phyloP scores from a whole-genome alignment of 176 grass and related monocot genomes.

The Avena atlantica region DNA sequence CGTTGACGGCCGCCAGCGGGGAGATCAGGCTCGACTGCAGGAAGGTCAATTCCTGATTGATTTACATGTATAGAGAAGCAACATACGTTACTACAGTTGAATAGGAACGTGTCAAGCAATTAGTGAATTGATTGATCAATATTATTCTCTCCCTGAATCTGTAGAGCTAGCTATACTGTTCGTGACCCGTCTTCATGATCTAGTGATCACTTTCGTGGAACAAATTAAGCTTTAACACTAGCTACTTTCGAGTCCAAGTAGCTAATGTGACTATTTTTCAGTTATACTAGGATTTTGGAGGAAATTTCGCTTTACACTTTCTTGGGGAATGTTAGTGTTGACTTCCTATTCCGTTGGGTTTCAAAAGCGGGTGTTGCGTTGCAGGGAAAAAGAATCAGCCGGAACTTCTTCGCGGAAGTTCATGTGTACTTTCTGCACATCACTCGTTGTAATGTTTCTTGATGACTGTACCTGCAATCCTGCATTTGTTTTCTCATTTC shows the following conservation, averaged over 20 bases:
- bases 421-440: background rate
- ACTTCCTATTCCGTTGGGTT: too few species aligned
- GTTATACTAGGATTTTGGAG: background rate
- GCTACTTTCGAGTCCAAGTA: background rate
- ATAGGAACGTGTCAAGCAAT: background rate
- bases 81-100: background rate
- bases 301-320: background rate
- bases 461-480: background rate
- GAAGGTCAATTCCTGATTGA: conserved; percentile 53
- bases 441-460: background rate
- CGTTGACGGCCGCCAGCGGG: conserved; percentile 56
- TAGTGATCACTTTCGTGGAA: background rate
- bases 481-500: background rate
- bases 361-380: too few species aligned
- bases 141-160: background rate
- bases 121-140: background rate
- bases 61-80: background rate
- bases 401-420: too few species aligned
- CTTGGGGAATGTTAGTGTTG: background rate
- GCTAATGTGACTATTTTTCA: background rate
- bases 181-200: background rate
- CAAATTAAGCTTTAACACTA: too few species aligned
- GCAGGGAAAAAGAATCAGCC: background rate
- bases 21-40: conserved; percentile 86
- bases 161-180: background rate